Conservation (phyloP, 164 flowering plant genomes). For the Euptelea pleiosperma region DNA sequence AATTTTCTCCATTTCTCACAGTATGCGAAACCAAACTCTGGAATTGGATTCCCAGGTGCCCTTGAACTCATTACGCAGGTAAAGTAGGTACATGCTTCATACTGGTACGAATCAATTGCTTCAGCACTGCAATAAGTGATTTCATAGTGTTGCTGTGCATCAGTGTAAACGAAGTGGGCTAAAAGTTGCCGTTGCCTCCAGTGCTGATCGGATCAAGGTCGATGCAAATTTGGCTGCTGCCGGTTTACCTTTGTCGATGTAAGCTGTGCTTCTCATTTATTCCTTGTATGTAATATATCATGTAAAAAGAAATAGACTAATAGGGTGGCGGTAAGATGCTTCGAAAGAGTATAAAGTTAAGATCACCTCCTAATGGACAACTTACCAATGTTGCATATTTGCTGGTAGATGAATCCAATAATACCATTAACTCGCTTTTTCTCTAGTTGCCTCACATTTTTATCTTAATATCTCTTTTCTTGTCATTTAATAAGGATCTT, state of each 20-base stretch:
- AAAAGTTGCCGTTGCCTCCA: conserved; percentile 98
- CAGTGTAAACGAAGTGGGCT: conserved; percentile 91
- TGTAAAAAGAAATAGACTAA: background rate
- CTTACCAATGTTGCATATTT: no score
- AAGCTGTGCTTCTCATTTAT: conserved; percentile 23
- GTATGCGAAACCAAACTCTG: conserved; percentile 94
- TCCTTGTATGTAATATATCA: background rate
- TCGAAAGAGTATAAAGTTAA: no score
- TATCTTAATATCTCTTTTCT: background rate
- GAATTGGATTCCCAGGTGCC: conserved; percentile 97
- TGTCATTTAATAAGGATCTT: background rate
- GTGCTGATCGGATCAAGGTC: conserved; percentile 97
- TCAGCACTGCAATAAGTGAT: conserved; percentile 10
- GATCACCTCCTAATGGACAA: no score
- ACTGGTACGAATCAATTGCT: background rate
- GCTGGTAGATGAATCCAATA: background rate
- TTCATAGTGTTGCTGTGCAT: conserved; percentile 8
- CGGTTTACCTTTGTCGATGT: conserved; percentile 76
- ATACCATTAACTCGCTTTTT: background rate
- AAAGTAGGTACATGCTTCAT: conserved; percentile 3
- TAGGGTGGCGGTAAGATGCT: no score
- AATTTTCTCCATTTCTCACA: conserved; percentile 23
- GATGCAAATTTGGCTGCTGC: conserved; percentile 95
- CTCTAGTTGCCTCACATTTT: background rate
- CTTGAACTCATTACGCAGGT: conserved; percentile 86